A percentile compares a stretch with the other conserved stretches of the same genome.
These are phyloP conservation scores for Mycena alexandri DNA, from an alignment of 768 basidiomycete genomes.

Conservation along the genomic window DNA sequence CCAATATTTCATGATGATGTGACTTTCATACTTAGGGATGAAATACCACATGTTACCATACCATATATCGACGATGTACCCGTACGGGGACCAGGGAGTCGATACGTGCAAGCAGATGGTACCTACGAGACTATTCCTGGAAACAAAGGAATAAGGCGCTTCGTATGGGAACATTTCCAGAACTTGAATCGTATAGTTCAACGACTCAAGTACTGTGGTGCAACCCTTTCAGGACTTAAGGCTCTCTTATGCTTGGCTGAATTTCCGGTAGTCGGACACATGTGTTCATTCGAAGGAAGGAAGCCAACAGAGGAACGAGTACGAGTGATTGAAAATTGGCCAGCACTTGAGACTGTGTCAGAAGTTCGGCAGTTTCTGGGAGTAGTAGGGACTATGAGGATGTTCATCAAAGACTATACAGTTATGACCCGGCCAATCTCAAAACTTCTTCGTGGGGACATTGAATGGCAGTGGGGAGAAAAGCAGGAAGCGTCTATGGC, in stretches of 20 bases:
- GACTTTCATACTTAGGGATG: not conserved
- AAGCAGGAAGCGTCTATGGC: conserved; percentile 39
- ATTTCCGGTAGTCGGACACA: conserved; percentile 8
- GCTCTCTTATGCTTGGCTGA: not conserved
- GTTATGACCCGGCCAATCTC: not conserved
- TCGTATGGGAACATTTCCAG: not conserved
- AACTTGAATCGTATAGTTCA: not conserved
- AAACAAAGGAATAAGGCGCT: not conserved
- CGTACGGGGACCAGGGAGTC: not conserved
- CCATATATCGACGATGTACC: conserved; percentile 33
- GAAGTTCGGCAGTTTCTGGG: not conserved
- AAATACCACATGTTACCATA: conserved; percentile 16
- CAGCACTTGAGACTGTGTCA: not conserved
- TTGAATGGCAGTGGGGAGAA: conserved; percentile 41
- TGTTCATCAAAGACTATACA: conserved; percentile 27
- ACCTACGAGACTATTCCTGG: not conserved
- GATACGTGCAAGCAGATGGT: not conserved
- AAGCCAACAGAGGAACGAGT: conserved; percentile 9
- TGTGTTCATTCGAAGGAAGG: conserved; percentile 10
- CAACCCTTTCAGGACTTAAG: not conserved
- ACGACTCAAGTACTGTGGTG: not conserved
- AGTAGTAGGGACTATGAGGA: too few species aligned
- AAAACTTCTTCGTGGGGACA: conserved; percentile 4
- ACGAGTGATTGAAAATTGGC: not conserved
- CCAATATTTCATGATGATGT: conserved; percentile 16